Evolutionary conservation across 2,329 filamentous ascomycete genomes (phyloP), one percentile per base, ranked within the genome.

Genomic region (Trichoderma sp.): DNA sequence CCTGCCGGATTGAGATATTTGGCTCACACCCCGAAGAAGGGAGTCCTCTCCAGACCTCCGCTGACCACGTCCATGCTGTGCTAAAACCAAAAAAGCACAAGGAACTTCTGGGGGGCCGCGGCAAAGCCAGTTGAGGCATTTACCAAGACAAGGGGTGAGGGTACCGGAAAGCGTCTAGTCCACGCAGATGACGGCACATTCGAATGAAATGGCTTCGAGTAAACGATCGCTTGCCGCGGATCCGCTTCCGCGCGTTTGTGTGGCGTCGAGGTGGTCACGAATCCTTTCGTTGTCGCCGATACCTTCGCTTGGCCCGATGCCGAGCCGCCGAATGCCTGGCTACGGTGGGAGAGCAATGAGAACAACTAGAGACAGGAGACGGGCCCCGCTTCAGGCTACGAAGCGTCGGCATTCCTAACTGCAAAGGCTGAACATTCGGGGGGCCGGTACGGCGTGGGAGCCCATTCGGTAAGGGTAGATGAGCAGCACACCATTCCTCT

Each of bases 201-300:
- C 30, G 32, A 59, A 17, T 30, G 17, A 47, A 59, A 34, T 30
- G 26, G 20, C 65, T 47, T 50, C 13, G 17, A 47, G 65, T 59
- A 69, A 47, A 70, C 62, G 61, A 72, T 73, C 70, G 72, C 72
- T 73, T 72, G 70, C 63, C 64, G 72, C 72, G 72, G 69, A 70
- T 73, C 70, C 70, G 72, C 71, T 72, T 55, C 47, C 67, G 68
- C 71, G 71, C 67, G 71, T 70, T 26, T 70, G 71, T 11, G 47
- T 71, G 50, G 68, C 63, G 53, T 28, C 34, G 39, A 36, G 50
- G 55, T 13, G 50, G 53, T 13, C 23, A n/a, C 15, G 20, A 36
- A 58, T 55, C 43, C 50, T 32, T 68, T 61, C 53, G 57, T 26
- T 32, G 55, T 63, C 47, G 39, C 65, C 34, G 57, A 34, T 13